phyloP scores from a whole-genome alignment of 768 basidiomycete species.

The Atractiella rhizophila region DNA sequence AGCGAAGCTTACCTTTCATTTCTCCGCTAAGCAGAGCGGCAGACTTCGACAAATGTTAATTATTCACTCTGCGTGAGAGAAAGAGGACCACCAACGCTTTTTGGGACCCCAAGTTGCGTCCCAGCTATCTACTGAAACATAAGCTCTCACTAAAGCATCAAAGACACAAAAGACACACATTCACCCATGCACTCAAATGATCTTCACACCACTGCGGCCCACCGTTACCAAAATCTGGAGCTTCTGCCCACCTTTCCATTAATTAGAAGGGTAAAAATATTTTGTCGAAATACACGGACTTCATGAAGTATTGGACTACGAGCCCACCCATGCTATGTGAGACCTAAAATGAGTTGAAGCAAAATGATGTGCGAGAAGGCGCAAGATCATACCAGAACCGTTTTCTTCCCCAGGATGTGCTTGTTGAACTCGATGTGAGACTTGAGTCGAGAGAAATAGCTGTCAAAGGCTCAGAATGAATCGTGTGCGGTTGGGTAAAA shows the following conservation, averaged over 20 bases:
- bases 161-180: neutral
- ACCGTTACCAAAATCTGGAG: conserved; percentile 50
- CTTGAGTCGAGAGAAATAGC: conserved; percentile 33
- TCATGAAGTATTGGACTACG: conserved; percentile 16
- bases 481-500: conserved; percentile 18
- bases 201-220: conserved; percentile 81
- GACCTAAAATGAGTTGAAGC: neutral
- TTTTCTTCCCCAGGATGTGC: conserved; percentile 45
- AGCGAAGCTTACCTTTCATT: conserved; percentile 89
- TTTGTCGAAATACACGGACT: neutral
- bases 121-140: conserved; percentile 71
- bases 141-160: neutral
- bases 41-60: no score
- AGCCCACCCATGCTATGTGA: conserved; percentile 21
- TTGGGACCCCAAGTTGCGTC: conserved; percentile 49
- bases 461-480: conserved; percentile 13
- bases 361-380: conserved; percentile 1
- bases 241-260: conserved; percentile 60
- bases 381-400: conserved; percentile 35
- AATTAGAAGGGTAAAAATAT: neutral
- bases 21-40: conserved; percentile 81
- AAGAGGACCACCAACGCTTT: no score
- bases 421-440: conserved; percentile 52
- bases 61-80: no score
- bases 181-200: conserved; percentile 57